Conservation (phyloP, 345 rosid genomes). For the Litchi chinensis region DNA sequence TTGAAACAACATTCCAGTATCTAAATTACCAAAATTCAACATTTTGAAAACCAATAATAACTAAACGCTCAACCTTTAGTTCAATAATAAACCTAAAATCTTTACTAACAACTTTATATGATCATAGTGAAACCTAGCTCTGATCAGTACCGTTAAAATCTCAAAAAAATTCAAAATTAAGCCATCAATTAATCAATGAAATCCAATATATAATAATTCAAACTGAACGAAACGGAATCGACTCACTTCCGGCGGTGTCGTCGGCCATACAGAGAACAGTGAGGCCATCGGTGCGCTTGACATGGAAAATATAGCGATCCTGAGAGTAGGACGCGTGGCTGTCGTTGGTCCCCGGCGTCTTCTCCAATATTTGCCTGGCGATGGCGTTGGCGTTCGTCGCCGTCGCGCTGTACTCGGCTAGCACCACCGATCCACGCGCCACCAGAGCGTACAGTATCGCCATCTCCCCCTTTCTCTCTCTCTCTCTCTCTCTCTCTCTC, state of each 20-base stretch:
- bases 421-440: slow-evolving; percentile 88
- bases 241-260: slow-evolving; percentile 83
- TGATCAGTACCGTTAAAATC: too few relatives aligned
- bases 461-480: slow-evolving; percentile 37
- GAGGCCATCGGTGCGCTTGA: slow-evolving; percentile 97
- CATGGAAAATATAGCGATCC: slow-evolving; percentile 89
- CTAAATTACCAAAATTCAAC: background rate
- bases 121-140: background rate
- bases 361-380: slow-evolving; percentile 82
- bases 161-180: background rate
- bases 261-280: slow-evolving; percentile 98
- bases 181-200: background rate
- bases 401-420: slow-evolving; percentile 79
- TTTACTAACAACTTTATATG: background rate
- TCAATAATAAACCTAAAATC: background rate
- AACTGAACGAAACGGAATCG: background rate
- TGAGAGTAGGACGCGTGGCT: slow-evolving; percentile 90
- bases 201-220: background rate
- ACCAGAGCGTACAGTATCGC: slow-evolving; percentile 89
- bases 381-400: slow-evolving; percentile 82
- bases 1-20: background rate
- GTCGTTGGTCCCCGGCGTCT: slow-evolving; percentile 71
- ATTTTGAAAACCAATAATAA: background rate
- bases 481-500: background rate
- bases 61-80: background rate